Conservation (phyloP, 352 stramenopile genomes). For the Blastocystis sp. region DNA sequence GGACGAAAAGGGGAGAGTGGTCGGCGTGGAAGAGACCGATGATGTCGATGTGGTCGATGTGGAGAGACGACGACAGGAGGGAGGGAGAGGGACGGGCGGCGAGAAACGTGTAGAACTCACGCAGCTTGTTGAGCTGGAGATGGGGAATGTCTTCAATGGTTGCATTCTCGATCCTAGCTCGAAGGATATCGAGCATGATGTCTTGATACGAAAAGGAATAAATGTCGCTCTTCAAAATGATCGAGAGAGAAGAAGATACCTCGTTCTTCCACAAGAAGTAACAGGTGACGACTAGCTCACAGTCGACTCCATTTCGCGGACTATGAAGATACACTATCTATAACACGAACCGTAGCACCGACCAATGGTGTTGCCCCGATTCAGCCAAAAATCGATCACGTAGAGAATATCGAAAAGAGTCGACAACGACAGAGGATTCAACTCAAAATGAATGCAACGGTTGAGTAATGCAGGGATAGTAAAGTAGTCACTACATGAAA, state of each 20-base stretch:
- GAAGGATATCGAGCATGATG: not conserved
- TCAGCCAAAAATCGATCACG: not conserved
- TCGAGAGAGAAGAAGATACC: not conserved
- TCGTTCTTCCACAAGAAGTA: conserved; percentile 27
- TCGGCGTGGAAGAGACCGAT: not conserved
- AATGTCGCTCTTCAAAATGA: not conserved
- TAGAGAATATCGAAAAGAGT: not conserved
- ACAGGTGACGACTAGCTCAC: not conserved
- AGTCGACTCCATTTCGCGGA: not conserved
- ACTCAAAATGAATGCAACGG: conserved; percentile 1
- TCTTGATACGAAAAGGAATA: not conserved
- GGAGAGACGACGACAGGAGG: not conserved
- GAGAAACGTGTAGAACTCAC: not conserved
- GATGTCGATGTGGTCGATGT: not conserved
- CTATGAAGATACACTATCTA: conserved; percentile 3
- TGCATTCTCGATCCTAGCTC: not conserved
- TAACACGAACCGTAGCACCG: not conserved
- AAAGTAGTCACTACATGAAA: not conserved
- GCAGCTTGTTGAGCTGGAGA: not conserved
- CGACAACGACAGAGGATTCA: not conserved
- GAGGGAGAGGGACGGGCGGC: not conserved
- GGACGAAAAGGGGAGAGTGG: not conserved
- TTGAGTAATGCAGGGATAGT: not conserved
- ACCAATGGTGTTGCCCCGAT: not conserved
- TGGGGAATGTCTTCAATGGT: not conserved